Evolutionary conservation across 192 early-diverging fungal species (phyloP).

Genomic region (Umbelopsis sp.): DNA sequence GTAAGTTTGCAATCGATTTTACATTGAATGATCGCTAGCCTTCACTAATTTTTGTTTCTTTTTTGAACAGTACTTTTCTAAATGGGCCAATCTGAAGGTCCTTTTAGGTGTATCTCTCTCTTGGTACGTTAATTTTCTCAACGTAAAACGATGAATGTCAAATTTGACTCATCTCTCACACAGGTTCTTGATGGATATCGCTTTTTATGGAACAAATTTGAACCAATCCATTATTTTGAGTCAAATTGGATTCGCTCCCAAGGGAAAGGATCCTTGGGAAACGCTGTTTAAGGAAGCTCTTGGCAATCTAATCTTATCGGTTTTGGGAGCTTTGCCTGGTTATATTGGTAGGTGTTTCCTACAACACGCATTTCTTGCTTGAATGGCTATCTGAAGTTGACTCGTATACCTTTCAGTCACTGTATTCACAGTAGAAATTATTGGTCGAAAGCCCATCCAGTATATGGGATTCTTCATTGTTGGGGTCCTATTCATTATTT

Average conservation of each 20-base stretch:
- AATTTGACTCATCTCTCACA: no score
- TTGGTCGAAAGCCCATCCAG: slow-evolving; percentile 90
- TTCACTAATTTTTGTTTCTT: slow-evolving; percentile 39
- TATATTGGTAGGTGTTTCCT: slow-evolving; percentile 48
- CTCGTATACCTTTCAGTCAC: slow-evolving; percentile 74
- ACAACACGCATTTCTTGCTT: no score
- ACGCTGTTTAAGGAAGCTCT: slow-evolving; percentile 46
- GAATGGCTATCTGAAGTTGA: no score
- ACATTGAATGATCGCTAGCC: slow-evolving; percentile 33
- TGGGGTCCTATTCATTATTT: slow-evolving; percentile 69
- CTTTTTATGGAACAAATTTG: slow-evolving; percentile 74
- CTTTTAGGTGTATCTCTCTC: slow-evolving; percentile 67
- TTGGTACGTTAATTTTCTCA: no score
- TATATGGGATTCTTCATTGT: slow-evolving; percentile 79
- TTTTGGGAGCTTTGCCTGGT: slow-evolving; percentile 81
- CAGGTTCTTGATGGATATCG: slow-evolving; percentile 72
- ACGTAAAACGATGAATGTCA: no score
- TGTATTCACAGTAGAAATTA: slow-evolving; percentile 77
- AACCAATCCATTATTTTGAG: slow-evolving; percentile 65
- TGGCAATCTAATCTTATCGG: slow-evolving; percentile 86
- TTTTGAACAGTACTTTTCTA: slow-evolving; percentile 64
- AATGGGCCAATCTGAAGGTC: slow-evolving; percentile 71
- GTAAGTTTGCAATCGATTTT: background rate
- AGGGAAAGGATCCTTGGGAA: background rate
- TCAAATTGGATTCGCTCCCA: slow-evolving; percentile 61